Evolutionary conservation across 1,139 yeast species (phyloP).

Genomic region (Kluyveromyces marxianus): DNA sequence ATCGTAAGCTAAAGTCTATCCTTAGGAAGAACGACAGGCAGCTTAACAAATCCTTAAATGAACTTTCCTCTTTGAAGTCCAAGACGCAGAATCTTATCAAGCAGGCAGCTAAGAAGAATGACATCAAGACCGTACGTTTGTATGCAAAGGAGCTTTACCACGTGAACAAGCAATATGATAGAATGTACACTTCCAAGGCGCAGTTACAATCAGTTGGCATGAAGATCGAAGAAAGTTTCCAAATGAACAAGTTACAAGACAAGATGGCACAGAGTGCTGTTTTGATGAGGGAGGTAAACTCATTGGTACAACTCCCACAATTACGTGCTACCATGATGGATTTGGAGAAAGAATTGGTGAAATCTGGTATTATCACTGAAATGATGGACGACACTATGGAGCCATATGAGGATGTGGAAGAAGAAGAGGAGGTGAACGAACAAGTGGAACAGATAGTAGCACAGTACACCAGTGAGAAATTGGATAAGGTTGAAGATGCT

Average conservation of each 20-base stretch:
- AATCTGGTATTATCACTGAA: conserved; percentile 88
- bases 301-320: conserved; percentile 70
- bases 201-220: conserved; percentile 77
- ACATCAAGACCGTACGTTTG: conserved; percentile 62
- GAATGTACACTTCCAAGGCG: conserved; percentile 75
- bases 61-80: conserved; percentile 51
- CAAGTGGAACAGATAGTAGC: conserved; percentile 55
- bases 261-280: conserved; percentile 73
- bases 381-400: conserved; percentile 93
- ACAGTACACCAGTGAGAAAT: conserved; percentile 41
- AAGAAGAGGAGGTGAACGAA: conserved; percentile 62
- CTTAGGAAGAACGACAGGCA: conserved; percentile 81
- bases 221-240: conserved; percentile 90
- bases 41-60: conserved; percentile 67
- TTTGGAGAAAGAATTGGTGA: conserved; percentile 78
- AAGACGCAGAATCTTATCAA: conserved; percentile 74
- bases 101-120: conserved; percentile 71
- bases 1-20: conserved; percentile 72
- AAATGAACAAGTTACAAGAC: conserved; percentile 73
- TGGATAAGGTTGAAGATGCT: conserved; percentile 42
- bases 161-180: conserved; percentile 63
- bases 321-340: conserved; percentile 80
- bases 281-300: conserved; percentile 85
- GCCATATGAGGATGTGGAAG: conserved; percentile 57
- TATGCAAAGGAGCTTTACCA: conserved; percentile 79